Percentiles rank a stretch among this genome's conserved stretches.
phyloP scores from a whole-genome alignment of 2,329 filamentous ascomycete species.

The Phaeosphaeriaceae sp. region DNA sequence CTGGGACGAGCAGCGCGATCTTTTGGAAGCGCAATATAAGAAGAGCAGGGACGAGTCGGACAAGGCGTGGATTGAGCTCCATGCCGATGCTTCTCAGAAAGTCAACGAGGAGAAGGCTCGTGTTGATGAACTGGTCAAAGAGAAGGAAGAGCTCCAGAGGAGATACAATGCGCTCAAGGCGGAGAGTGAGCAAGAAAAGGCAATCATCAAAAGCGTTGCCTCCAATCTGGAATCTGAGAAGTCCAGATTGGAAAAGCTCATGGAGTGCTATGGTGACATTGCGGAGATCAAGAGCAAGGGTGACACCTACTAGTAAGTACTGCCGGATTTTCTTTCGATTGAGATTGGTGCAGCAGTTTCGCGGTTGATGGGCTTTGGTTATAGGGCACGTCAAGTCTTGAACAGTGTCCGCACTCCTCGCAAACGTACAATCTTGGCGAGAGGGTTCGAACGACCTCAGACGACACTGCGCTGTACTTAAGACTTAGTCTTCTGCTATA shows the following conservation, averaged over 20 bases:
- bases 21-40: slow-evolving; percentile 44
- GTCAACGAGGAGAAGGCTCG: slow-evolving; percentile 41
- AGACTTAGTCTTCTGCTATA: slow-evolving; percentile 3
- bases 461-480: slow-evolving; percentile 9
- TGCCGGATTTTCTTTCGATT: slow-evolving; percentile 28
- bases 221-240: slow-evolving; percentile 52
- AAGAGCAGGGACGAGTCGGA: slow-evolving; percentile 54
- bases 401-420: background rate
- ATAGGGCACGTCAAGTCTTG: slow-evolving; percentile 1
- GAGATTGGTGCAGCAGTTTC: slow-evolving; percentile 10
- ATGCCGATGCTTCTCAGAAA: slow-evolving; percentile 44
- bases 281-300: slow-evolving; percentile 53
- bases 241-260: slow-evolving; percentile 51
- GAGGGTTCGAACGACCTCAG: background rate
- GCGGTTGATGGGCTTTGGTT: background rate
- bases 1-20: slow-evolving; percentile 60
- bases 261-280: slow-evolving; percentile 51
- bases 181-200: slow-evolving; percentile 46
- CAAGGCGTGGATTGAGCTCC: slow-evolving; percentile 53
- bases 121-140: slow-evolving; percentile 37
- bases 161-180: slow-evolving; percentile 40
- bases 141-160: slow-evolving; percentile 46
- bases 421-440: background rate
- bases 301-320: slow-evolving; percentile 54
- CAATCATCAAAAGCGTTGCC: slow-evolving; percentile 47